Percentiles rank a stretch among this genome's conserved stretches.
Evolutionary conservation across 139 green algal species (phyloP).

Genomic region (Tetraselmis striata): DNA sequence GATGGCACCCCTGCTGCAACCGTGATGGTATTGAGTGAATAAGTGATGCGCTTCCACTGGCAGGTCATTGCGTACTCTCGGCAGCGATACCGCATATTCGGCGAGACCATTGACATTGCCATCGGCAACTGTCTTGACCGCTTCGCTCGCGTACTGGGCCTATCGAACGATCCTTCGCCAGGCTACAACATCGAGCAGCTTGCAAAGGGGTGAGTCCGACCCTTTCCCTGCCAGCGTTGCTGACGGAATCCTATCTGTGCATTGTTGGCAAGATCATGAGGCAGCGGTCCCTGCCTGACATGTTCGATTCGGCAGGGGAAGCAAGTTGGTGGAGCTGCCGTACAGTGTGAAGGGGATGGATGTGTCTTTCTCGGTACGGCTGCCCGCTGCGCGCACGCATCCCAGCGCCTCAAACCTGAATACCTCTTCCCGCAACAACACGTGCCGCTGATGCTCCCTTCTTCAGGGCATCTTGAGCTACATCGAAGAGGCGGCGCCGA

Average conservation of each 20-base stretch:
- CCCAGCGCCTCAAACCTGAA: background rate
- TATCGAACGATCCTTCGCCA: slow-evolving; percentile 74
- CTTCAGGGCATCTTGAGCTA: slow-evolving; percentile 64
- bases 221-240: too few species aligned
- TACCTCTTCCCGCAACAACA: too few species aligned
- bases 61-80: slow-evolving; percentile 85
- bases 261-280: too few species aligned
- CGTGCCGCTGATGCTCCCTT: too few species aligned
- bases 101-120: slow-evolving; percentile 91
- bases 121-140: slow-evolving; percentile 88
- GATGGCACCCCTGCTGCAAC: too few species aligned
- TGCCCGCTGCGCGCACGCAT: background rate
- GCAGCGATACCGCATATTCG: slow-evolving; percentile 83
- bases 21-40: too few species aligned
- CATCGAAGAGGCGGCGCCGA: slow-evolving; percentile 42
- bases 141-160: slow-evolving; percentile 69
- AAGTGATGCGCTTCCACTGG: too few species aligned
- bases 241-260: too few species aligned
- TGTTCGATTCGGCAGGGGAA: slow-evolving; percentile 6
- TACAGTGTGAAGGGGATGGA: slow-evolving; percentile 95
- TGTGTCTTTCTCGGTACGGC: slow-evolving; percentile 67
- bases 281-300: too few species aligned
- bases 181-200: slow-evolving; percentile 95
- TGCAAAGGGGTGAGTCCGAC: slow-evolving; percentile 60
- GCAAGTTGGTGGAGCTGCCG: slow-evolving; percentile 70